Evolutionary conservation across 1,139 yeast genomes (phyloP).

Genomic region (Sugiyamaella neomexicana): DNA sequence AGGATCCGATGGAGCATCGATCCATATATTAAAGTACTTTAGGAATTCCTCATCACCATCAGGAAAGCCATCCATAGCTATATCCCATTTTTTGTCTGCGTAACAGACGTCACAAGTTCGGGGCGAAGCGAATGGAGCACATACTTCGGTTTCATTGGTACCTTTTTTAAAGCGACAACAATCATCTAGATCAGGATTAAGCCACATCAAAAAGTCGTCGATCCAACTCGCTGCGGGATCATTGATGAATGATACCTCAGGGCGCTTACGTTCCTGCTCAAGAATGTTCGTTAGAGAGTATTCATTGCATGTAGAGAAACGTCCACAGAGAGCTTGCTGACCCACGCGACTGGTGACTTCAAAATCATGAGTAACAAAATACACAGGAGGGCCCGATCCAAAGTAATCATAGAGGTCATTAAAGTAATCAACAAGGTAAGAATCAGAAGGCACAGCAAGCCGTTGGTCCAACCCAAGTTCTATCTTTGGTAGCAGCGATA

Average conservation of each 20-base stretch:
- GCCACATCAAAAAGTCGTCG: slow-evolving; percentile 84
- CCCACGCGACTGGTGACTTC: slow-evolving; percentile 59
- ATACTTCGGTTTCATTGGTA: slow-evolving; percentile 50
- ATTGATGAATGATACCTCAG: slow-evolving; percentile 60
- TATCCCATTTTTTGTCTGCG: slow-evolving; percentile 61
- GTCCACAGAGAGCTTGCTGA: slow-evolving; percentile 82
- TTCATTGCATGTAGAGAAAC: slow-evolving; percentile 79
- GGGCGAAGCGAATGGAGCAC: slow-evolving; percentile 67
- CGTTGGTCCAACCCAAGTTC: slow-evolving; percentile 86
- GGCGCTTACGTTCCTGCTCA: slow-evolving; percentile 79
- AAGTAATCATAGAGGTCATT: slow-evolving; percentile 70
- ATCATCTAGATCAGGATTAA: slow-evolving; percentile 81
- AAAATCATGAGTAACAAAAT: slow-evolving; percentile 68
- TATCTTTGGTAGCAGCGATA: slow-evolving; percentile 66
- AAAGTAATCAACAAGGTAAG: slow-evolving; percentile 79
- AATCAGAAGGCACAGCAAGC: slow-evolving; percentile 78
- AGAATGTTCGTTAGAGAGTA: slow-evolving; percentile 78
- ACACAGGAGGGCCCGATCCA: slow-evolving; percentile 89
- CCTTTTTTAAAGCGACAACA: slow-evolving; percentile 68
- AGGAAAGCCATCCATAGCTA: slow-evolving; percentile 83
- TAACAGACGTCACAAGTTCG: slow-evolving; percentile 75
- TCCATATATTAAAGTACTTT: slow-evolving; percentile 77
- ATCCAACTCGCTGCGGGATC: slow-evolving; percentile 92
- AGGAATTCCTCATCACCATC: slow-evolving; percentile 65
- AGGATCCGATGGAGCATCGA: slow-evolving; percentile 77